phyloP scores from a whole-genome alignment of 2,329 filamentous ascomycete species.

The Aspergillus transmontanensis region DNA sequence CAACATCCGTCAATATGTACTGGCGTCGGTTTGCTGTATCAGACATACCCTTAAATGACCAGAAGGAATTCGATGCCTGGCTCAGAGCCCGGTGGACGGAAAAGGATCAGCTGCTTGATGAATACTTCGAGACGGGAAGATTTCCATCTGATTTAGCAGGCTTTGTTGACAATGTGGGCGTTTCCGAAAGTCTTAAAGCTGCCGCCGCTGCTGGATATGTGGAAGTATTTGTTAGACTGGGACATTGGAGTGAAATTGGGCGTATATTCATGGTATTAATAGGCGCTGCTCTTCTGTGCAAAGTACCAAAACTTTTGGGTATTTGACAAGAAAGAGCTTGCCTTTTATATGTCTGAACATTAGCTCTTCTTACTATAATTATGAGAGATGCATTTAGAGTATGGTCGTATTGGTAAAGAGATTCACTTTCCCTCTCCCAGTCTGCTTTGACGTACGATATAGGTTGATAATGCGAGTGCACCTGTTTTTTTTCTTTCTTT shows the following conservation, averaged over 20 bases:
- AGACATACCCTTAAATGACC: slow-evolving; percentile 77
- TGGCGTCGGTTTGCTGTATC: slow-evolving; percentile 83
- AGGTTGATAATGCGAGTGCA: neutral
- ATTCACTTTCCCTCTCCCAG: neutral
- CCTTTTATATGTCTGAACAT: neutral
- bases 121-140: slow-evolving; percentile 74
- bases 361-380: neutral
- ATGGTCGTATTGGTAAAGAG: neutral
- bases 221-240: slow-evolving; percentile 45
- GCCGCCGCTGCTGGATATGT: slow-evolving; percentile 43
- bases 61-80: slow-evolving; percentile 79
- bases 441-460: neutral
- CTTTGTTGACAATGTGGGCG: slow-evolving; percentile 51
- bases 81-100: slow-evolving; percentile 84
- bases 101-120: slow-evolving; percentile 86
- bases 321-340: slow-evolving; percentile 15
- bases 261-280: slow-evolving; percentile 47
- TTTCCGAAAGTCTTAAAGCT: slow-evolving; percentile 29
- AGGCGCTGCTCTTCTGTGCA: slow-evolving; percentile 37
- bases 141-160: slow-evolving; percentile 71
- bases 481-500: neutral
- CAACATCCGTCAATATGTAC: slow-evolving; percentile 95
- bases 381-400: slow-evolving; percentile 5
- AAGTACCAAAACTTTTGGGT: slow-evolving; percentile 28
- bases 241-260: slow-evolving; percentile 47